These are phyloP conservation scores for Wickerhamiella azyma DNA, from an alignment of 805 yeast species.

Conservation along the genomic window DNA sequence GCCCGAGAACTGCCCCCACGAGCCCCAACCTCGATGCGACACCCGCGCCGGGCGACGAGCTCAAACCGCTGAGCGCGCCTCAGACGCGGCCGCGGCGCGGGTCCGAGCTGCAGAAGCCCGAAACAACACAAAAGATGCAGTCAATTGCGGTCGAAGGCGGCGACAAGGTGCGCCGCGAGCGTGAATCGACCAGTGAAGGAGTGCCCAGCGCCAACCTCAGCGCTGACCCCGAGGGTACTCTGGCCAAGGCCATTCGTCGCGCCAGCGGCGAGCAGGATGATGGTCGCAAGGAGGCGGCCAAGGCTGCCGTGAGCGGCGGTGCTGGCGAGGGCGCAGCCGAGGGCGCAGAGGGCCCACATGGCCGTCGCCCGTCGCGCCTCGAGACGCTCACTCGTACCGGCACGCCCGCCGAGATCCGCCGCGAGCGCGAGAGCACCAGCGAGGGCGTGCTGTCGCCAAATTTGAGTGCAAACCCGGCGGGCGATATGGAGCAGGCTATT, in stretches of 20 bases:
- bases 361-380: background rate
- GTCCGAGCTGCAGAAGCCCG: no score
- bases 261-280: background rate
- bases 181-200: background rate
- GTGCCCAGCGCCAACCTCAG: background rate
- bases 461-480: background rate
- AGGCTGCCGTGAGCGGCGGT: no score
- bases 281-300: no score
- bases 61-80: background rate
- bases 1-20: background rate
- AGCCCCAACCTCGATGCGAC: background rate
- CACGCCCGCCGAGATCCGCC: background rate
- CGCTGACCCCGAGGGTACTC: background rate
- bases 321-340: no score
- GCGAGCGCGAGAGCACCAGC: slow-evolving; percentile 4
- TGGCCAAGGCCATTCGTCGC: background rate
- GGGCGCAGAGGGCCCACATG: background rate
- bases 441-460: slow-evolving; percentile 1
- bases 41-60: background rate
- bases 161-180: background rate
- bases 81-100: no score
- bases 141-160: background rate
- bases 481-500: slow-evolving; percentile 1
- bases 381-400: background rate
- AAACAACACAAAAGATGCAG: no score